Conservation (phyloP, 108 stramenopile genomes). For the Cylindrotheca fusiformis region DNA sequence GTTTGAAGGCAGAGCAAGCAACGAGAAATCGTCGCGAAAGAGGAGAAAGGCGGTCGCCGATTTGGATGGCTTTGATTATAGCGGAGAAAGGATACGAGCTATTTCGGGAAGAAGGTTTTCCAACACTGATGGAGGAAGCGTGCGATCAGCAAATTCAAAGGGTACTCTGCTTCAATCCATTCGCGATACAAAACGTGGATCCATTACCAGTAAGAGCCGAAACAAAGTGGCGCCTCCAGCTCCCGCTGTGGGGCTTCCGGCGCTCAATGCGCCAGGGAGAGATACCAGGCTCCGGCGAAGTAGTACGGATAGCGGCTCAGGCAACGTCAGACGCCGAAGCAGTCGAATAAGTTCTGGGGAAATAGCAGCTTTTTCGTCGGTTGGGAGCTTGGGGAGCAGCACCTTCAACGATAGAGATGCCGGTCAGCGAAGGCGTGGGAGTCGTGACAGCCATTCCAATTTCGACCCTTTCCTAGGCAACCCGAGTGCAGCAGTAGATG, state of each 20-base stretch:
- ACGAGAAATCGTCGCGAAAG: slow-evolving; percentile 24
- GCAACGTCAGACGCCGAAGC: neutral
- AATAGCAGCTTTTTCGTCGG: neutral
- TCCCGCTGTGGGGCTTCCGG: neutral
- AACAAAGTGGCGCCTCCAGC: neutral
- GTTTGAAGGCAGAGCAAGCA: slow-evolving; percentile 20
- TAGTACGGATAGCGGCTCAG: neutral
- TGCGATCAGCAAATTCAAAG: neutral
- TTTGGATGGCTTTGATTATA: slow-evolving; percentile 50
- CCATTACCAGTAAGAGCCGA: neutral
- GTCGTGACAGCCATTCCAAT: neutral
- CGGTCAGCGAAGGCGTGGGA: neutral
- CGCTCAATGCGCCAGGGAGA: neutral
- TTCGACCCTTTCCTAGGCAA: slow-evolving; percentile 1
- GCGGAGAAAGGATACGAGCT: slow-evolving; percentile 15
- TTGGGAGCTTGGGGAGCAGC: too few relatives aligned
- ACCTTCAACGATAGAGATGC: too few relatives aligned
- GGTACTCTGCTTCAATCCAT: neutral
- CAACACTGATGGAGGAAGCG: too few relatives aligned
- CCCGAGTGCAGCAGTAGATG: neutral
- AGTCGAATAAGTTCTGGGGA: neutral
- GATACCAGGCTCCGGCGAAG: neutral
- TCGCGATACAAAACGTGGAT: neutral
- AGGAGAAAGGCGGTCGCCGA: slow-evolving; percentile 38
- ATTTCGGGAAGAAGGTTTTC: neutral